Conservation (phyloP, 208 protist species). For the Kentomonas sorsogonicus region DNA sequence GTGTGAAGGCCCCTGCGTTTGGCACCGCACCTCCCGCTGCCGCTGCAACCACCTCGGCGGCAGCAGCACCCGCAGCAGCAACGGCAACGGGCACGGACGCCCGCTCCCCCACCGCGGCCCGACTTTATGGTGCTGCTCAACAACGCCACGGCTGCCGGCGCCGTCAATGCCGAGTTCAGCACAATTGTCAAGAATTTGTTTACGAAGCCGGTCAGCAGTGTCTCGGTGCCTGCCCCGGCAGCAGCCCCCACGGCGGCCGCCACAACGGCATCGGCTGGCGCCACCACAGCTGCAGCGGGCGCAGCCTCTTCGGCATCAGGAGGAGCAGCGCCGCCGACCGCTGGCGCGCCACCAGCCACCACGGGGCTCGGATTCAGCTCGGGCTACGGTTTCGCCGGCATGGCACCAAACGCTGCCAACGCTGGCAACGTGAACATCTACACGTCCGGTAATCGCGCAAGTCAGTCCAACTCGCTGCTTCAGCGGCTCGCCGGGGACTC, state of each 20-base stretch:
- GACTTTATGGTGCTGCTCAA: constrained; percentile 20
- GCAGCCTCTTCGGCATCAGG: background rate
- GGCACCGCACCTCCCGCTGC: background rate
- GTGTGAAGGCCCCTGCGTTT: background rate
- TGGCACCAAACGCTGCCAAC: no score
- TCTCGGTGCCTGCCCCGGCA: no score
- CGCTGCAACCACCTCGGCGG: background rate
- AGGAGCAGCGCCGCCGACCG: constrained; percentile 6
- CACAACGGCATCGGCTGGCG: constrained; percentile 10
- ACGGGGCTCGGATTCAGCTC: constrained; percentile 9
- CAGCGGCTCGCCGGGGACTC: no score
- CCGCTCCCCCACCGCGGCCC: constrained; percentile 7
- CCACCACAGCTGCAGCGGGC: constrained; percentile 10
- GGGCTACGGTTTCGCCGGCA: constrained; percentile 5
- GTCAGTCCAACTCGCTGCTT: no score
- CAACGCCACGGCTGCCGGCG: constrained; percentile 20
- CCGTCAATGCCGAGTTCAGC: constrained; percentile 25
- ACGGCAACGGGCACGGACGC: background rate
- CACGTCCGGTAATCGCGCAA: no score
- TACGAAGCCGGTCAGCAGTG: no score
- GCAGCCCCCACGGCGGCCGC: constrained; percentile 7
- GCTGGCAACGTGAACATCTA: no score
- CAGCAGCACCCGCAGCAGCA: constrained; percentile 1
- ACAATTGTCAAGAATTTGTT: no score
- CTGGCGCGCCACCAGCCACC: constrained; percentile 13